Base-by-base conservation (phyloP, 2,329 filamentous ascomycete genomes). In the Lanzia echinophila region DNA sequence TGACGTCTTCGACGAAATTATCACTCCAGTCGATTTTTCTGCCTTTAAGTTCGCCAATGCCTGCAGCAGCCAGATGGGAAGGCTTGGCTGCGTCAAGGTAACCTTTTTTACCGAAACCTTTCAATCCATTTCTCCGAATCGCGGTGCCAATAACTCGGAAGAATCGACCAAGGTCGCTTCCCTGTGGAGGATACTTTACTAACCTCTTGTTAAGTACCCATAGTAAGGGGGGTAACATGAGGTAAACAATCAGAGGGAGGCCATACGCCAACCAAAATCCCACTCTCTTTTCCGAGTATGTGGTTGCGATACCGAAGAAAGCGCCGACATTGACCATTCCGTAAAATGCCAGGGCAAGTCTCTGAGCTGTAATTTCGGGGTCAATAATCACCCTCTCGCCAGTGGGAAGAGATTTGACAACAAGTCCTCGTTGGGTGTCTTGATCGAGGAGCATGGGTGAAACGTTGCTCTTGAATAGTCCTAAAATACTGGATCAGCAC, bases 1-100 rank as follows among this genome's bases (percentile, higher is more conserved):
- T 77, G 48, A 90, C 83, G 65, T 90, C 86, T 64, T 89, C 86
- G 20, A 92, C 87, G 83, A 87, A 92, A 41, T 79, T 80, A 62
- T 92, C 88, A 58, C 91, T 87, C 64, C 90, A 90, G 0, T 82
- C 85, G 81, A 91, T 89, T n/a, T 17, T 17, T 20, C 44, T 53
- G 8, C 51, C 51, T 17, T 31, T 43, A 28, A 49, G 19, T 24
- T 39, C 50, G 24, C 24, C 31, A 33, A 34, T 53, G 19, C 45
- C 45, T 82, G 85, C 89, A 0, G 56, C 50, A 0, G 86, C 86
- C 54, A 81, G 80, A 39, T 75, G 72, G 1, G 81, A 86, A 2
- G 87, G 86, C 71, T 87, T 87, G 53, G 82, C 82, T 5, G 75
- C 66, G 19, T 89, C 82, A 79, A 85, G 89, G 71, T 87, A 84